A percentile compares a stretch with the other conserved stretches of the same genome.
phyloP scores from a whole-genome alignment of 176 grass and related monocot species.

The Paspalum notatum region DNA sequence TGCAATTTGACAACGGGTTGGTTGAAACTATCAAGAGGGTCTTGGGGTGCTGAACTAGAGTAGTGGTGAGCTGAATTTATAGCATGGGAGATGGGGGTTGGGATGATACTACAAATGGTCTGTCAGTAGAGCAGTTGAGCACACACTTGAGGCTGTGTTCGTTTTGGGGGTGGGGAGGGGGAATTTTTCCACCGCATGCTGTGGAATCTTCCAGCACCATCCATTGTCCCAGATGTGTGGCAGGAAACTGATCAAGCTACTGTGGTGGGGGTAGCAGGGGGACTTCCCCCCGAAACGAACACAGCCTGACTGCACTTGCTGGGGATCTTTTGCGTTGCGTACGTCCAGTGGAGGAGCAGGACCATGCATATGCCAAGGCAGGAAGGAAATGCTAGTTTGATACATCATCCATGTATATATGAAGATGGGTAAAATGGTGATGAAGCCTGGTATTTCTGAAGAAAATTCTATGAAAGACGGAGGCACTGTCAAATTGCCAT shows the following conservation, averaged over 20 bases:
- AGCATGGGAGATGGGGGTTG: not conserved
- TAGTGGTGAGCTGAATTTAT: slow-evolving; percentile 1
- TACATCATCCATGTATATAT: not conserved
- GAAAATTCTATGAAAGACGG: not conserved
- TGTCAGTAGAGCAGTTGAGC: not conserved
- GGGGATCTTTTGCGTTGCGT: not conserved
- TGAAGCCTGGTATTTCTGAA: not conserved
- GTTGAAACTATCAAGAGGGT: slow-evolving; percentile 31
- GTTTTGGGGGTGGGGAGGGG: no score
- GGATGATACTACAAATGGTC: not conserved
- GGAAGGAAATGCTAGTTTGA: not conserved
- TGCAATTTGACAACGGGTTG: slow-evolving; percentile 23
- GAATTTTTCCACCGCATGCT: no score
- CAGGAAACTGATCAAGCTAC: no score
- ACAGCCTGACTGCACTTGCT: not conserved
- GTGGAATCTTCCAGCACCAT: no score
- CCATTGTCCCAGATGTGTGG: no score
- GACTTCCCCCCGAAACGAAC: no score
- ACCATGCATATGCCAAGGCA: not conserved
- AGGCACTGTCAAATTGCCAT: not conserved
- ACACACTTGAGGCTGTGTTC: no score
- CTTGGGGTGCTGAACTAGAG: slow-evolving; percentile 1
- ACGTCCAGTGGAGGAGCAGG: not conserved
- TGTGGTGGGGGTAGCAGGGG: no score
- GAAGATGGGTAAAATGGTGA: no score